Evolutionary conservation across 108 stramenopile genomes (phyloP).

Genomic region (Discostella stelligeroides): DNA sequence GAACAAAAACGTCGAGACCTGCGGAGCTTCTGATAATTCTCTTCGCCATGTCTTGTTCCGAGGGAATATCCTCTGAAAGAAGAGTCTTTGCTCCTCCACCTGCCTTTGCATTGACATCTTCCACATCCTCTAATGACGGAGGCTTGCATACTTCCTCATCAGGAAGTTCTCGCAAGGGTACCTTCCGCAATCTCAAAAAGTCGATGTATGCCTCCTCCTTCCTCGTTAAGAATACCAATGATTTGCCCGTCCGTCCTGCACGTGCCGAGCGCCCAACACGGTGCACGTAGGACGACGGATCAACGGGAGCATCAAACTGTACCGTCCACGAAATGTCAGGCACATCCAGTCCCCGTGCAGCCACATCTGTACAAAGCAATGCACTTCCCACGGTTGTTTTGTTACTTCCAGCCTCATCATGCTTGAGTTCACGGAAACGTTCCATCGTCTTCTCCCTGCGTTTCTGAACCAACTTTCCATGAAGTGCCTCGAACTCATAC

Average conservation of each 20-base stretch:
- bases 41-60: slow-evolving; percentile 3
- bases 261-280: slow-evolving; percentile 96
- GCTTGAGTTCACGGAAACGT: slow-evolving; percentile 61
- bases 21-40: slow-evolving; percentile 45
- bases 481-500: slow-evolving; percentile 74
- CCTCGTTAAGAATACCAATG: slow-evolving; percentile 86
- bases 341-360: slow-evolving; percentile 97
- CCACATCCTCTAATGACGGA: slow-evolving; percentile 17
- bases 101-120: slow-evolving; percentile 16
- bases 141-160: slow-evolving; percentile 62
- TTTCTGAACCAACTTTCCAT: slow-evolving; percentile 96
- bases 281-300: slow-evolving; percentile 97
- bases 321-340: slow-evolving; percentile 95
- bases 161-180: slow-evolving; percentile 71
- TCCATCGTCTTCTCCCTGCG: slow-evolving; percentile 90
- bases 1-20: slow-evolving; percentile 35
- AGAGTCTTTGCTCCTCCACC: neutral
- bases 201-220: slow-evolving; percentile 96
- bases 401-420: slow-evolving; percentile 13
- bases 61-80: neutral
- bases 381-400: slow-evolving; percentile 60
- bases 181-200: slow-evolving; percentile 81
- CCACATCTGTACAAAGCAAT: slow-evolving; percentile 96
- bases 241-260: slow-evolving; percentile 88
- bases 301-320: slow-evolving; percentile 96